Percentiles rank a stretch among this genome's conserved stretches.
Evolutionary conservation across 345 rosid species (phyloP).

Genomic region (Melaleuca quinquenervia): DNA sequence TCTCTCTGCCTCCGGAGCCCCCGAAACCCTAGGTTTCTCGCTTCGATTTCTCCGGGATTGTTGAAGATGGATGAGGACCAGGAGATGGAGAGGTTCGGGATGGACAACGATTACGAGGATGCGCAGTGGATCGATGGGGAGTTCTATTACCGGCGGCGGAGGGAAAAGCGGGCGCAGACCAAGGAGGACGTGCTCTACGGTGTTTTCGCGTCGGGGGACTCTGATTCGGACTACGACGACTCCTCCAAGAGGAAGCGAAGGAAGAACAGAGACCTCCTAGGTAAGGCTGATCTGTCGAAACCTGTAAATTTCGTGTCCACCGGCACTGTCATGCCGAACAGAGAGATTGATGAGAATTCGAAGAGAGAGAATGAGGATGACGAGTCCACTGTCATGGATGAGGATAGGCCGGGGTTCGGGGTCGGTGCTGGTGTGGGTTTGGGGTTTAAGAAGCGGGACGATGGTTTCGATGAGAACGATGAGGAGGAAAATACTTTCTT

Average conservation of each 20-base stretch:
- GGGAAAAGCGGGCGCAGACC: constrained; percentile 61
- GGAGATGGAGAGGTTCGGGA: constrained; percentile 76
- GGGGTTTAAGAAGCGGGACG: constrained; percentile 7
- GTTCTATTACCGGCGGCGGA: constrained; percentile 47
- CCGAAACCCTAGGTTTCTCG: neutral
- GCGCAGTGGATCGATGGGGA: constrained; percentile 71
- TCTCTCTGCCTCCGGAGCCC: neutral
- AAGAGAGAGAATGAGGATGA: constrained; percentile 23
- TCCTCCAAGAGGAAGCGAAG: constrained; percentile 35
- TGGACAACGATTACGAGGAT: constrained; percentile 81
- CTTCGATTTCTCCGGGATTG: neutral
- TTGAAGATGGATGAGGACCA: constrained; percentile 65
- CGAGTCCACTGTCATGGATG: constrained; percentile 7
- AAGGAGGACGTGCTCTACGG: constrained; percentile 65
- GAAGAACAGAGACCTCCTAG: constrained; percentile 39
- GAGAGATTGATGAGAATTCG: constrained; percentile 50
- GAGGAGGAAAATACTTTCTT: constrained; percentile 30
- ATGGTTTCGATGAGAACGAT: constrained; percentile 9
- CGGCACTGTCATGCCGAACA: constrained; percentile 63
- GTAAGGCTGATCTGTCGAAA: constrained; percentile 53
- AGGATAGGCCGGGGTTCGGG: constrained; percentile 47
- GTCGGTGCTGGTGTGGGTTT: constrained; percentile 34
- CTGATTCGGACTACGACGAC: constrained; percentile 45
- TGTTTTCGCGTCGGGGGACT: constrained; percentile 36
- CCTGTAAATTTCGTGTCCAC: constrained; percentile 75